Percentiles rank a stretch among this genome's conserved stretches.
Conservation (phyloP, 2,329 filamentous ascomycete genomes). For the Penicillium janthinellum region DNA sequence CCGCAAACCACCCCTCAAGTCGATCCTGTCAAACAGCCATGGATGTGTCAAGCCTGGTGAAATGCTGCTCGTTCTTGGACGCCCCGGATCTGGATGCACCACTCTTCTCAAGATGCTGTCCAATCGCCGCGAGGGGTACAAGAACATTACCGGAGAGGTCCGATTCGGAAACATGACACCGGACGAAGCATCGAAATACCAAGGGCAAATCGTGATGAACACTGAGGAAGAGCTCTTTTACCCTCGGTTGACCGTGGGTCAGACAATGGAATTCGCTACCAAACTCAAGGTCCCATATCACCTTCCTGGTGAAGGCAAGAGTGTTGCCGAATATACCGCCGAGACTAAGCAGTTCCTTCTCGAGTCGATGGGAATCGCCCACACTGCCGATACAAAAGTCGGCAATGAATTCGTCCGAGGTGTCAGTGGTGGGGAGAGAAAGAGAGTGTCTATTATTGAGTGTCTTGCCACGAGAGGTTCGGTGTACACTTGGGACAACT, state of each 20-base stretch:
- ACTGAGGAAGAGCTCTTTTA: slow-evolving; percentile 57
- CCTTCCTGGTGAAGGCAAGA: slow-evolving; percentile 48
- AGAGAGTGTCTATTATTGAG: slow-evolving; percentile 70
- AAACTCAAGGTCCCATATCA: slow-evolving; percentile 58
- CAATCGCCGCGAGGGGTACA: slow-evolving; percentile 64
- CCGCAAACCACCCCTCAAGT: slow-evolving; percentile 61
- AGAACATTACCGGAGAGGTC: slow-evolving; percentile 60
- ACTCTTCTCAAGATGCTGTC: slow-evolving; percentile 70
- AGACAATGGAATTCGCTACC: slow-evolving; percentile 59
- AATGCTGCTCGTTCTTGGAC: slow-evolving; percentile 69
- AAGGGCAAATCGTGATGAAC: slow-evolving; percentile 61
- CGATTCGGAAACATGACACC: slow-evolving; percentile 53
- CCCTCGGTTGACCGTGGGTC: slow-evolving; percentile 53
- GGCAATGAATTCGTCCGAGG: slow-evolving; percentile 68
- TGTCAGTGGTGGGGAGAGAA: slow-evolving; percentile 69
- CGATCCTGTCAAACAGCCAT: slow-evolving; percentile 65
- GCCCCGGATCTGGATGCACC: slow-evolving; percentile 70
- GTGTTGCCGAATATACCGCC: slow-evolving; percentile 50
- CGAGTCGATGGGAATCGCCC: slow-evolving; percentile 58
- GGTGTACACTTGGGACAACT: slow-evolving; percentile 69
- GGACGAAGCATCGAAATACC: slow-evolving; percentile 50
- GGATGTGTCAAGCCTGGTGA: slow-evolving; percentile 73
- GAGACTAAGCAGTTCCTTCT: slow-evolving; percentile 59
- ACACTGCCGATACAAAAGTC: slow-evolving; percentile 66
- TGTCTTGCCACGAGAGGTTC: slow-evolving; percentile 59